Percentiles rank a stretch among this genome's conserved stretches.
Evolutionary conservation across 257 asterid species (phyloP).

Genomic region (Rhazya stricta): DNA sequence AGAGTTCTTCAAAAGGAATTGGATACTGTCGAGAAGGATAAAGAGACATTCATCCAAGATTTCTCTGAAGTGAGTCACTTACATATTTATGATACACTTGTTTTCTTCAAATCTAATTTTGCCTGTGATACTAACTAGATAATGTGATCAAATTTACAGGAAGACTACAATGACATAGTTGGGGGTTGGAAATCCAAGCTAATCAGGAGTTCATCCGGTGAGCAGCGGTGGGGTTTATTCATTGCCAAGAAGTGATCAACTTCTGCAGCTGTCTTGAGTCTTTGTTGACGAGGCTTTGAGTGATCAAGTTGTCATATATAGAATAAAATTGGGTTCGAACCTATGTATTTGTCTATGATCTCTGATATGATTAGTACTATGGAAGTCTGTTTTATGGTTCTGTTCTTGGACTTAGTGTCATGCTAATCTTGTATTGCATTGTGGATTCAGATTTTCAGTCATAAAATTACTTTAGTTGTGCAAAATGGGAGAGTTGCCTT

Average conservation of each 20-base stretch:
- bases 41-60: conserved; percentile 59
- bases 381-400: not conserved
- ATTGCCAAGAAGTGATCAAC: conserved; percentile 53
- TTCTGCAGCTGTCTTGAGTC: not conserved
- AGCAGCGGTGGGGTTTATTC: conserved; percentile 97
- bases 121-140: not conserved
- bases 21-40: conserved; percentile 62
- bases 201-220: conserved; percentile 68
- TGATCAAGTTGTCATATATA: not conserved
- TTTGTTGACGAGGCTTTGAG: not conserved
- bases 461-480: not conserved
- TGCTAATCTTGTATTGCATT: not conserved
- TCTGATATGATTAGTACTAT: not conserved
- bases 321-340: not conserved
- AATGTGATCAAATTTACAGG: conserved; percentile 24
- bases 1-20: conserved; percentile 75
- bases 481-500: too few species aligned
- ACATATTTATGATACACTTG: not conserved
- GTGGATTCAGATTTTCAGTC: not conserved
- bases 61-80: conserved; percentile 67
- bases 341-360: not conserved
- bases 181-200: conserved; percentile 91
- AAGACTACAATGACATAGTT: conserved; percentile 60
- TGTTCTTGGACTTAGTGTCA: not conserved
- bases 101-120: not conserved